Conservation (phyloP, 345 rosid genomes). For the Lepidium aucheri region DNA sequence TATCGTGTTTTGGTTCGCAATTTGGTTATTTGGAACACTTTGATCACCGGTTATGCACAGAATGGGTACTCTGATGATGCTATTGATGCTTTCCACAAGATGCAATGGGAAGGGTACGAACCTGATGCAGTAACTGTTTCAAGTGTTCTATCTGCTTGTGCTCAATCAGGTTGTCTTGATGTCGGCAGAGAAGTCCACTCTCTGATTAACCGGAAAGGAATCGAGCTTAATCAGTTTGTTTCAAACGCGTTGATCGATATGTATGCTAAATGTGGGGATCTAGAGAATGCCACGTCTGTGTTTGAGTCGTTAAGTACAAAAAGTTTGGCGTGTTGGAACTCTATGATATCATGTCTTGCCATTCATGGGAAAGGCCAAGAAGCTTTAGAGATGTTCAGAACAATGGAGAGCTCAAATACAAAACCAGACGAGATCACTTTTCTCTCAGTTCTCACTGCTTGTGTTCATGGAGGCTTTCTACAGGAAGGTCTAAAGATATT, state of each 20-base stretch:
- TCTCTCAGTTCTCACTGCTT: slow-evolving; percentile 52
- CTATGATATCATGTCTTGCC: slow-evolving; percentile 65
- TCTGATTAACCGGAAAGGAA: slow-evolving; percentile 29
- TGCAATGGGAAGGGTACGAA: slow-evolving; percentile 52
- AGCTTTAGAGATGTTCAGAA: slow-evolving; percentile 52
- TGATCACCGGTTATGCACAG: slow-evolving; percentile 61
- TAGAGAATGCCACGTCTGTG: slow-evolving; percentile 40
- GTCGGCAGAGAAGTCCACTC: slow-evolving; percentile 54
- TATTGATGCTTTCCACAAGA: slow-evolving; percentile 38
- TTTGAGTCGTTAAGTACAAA: slow-evolving; percentile 43
- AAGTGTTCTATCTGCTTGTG: slow-evolving; percentile 67
- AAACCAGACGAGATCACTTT: slow-evolving; percentile 57
- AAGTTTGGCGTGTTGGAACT: slow-evolving; percentile 60
- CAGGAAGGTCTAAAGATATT: slow-evolving; percentile 59
- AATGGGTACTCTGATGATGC: slow-evolving; percentile 53
- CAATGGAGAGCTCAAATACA: slow-evolving; percentile 36
- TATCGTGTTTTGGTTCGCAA: slow-evolving; percentile 35
- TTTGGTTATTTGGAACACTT: slow-evolving; percentile 64
- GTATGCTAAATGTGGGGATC: slow-evolving; percentile 79
- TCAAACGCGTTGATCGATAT: slow-evolving; percentile 53
- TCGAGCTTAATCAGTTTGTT: slow-evolving; percentile 49
- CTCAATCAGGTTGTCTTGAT: slow-evolving; percentile 51
- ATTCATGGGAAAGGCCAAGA: slow-evolving; percentile 46
- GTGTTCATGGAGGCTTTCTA: slow-evolving; percentile 61
- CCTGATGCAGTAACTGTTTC: slow-evolving; percentile 58